phyloP scores from a whole-genome alignment of 2,329 filamentous ascomycete genomes.

The Claviceps sp. region DNA sequence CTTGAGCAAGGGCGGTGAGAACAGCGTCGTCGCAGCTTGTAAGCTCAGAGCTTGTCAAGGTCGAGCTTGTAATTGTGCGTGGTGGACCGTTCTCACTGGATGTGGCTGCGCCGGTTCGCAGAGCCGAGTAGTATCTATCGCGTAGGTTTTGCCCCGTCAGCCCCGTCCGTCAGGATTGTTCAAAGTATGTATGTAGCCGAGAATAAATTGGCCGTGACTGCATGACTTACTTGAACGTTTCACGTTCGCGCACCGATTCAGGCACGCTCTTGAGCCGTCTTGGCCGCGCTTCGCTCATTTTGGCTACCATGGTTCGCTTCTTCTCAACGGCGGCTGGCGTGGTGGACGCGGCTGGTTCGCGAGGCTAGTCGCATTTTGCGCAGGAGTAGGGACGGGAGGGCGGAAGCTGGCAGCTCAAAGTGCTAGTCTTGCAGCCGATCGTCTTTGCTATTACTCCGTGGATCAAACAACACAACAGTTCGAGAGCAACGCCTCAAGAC shows the following conservation, averaged over 20 bases:
- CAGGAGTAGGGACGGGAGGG: background rate
- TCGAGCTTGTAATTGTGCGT: background rate
- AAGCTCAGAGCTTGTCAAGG: slow-evolving; percentile 10
- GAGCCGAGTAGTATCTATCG: background rate
- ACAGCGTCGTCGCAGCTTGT: slow-evolving; percentile 19
- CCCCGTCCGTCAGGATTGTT: background rate
- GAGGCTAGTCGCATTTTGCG: background rate
- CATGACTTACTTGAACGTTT: slow-evolving; percentile 7
- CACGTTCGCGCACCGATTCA: background rate
- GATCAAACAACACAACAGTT: background rate
- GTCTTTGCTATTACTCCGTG: background rate
- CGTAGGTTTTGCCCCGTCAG: background rate
- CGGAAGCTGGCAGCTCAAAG: background rate
- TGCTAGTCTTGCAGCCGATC: background rate
- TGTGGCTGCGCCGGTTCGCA: background rate
- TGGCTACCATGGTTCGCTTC: background rate
- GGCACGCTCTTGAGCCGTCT: background rate
- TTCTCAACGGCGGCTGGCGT: background rate
- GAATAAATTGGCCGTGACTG: slow-evolving; percentile 1
- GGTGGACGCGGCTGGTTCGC: background rate
- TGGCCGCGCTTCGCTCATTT: background rate
- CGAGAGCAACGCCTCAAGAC: background rate
- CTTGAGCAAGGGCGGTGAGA: slow-evolving; percentile 36
- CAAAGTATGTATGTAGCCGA: background rate
- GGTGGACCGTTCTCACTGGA: background rate